A percentile compares a stretch with the other conserved stretches of the same genome.
phyloP scores from a whole-genome alignment of 805 yeast genomes.

The Cyberlindnera maritima region DNA sequence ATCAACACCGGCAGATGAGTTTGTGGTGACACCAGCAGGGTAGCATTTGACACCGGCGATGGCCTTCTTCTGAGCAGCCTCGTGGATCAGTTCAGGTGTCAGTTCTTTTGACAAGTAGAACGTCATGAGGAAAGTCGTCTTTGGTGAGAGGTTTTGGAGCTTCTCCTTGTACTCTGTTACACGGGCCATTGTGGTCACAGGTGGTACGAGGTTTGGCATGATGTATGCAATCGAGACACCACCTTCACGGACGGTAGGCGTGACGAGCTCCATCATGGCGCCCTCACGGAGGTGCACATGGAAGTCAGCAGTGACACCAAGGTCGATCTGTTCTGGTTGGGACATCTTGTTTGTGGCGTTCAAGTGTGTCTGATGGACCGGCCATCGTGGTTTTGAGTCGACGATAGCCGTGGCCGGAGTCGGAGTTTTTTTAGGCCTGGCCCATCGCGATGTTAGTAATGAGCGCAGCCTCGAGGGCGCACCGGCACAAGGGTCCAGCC shows the following conservation, averaged over 20 bases:
- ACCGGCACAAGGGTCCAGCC: too few species aligned
- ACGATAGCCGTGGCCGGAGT: background rate
- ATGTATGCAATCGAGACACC: constrained; percentile 89
- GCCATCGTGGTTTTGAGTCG: background rate
- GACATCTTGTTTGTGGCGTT: background rate
- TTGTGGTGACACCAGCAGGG: constrained; percentile 99
- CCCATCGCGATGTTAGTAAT: constrained; percentile 7
- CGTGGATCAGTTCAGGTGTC: constrained; percentile 80
- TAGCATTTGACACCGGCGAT: constrained; percentile 92
- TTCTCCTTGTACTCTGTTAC: constrained; percentile 67
- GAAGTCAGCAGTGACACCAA: constrained; percentile 83
- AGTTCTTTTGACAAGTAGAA: constrained; percentile 75
- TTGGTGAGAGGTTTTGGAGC: constrained; percentile 65
- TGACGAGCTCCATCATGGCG: constrained; percentile 82
- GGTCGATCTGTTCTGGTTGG: constrained; percentile 26
- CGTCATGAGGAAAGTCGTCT: constrained; percentile 89
- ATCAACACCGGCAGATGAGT: constrained; percentile 87
- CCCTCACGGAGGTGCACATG: constrained; percentile 97
- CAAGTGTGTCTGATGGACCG: background rate
- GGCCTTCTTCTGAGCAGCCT: constrained; percentile 67
- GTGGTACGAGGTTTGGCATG: constrained; percentile 97
- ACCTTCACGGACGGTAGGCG: constrained; percentile 88
- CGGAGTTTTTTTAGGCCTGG: constrained; percentile 6
- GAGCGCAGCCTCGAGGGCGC: too few species aligned
- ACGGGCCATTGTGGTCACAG: constrained; percentile 71